These are phyloP conservation scores for Penicillium paxilli DNA, from an alignment of 495 filamentous ascomycete genomes.

Conservation along the genomic window DNA sequence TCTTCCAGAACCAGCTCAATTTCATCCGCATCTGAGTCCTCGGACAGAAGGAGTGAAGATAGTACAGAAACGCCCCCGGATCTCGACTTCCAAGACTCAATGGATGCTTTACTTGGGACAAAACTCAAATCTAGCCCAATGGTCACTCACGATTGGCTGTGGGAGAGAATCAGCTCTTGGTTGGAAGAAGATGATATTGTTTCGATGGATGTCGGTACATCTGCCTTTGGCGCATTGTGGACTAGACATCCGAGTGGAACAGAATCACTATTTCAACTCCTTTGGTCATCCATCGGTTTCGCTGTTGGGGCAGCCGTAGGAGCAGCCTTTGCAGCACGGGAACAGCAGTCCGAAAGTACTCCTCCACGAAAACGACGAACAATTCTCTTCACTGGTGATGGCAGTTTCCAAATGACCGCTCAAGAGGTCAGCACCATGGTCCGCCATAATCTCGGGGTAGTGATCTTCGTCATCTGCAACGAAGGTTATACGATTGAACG, in stretches of 20 bases:
- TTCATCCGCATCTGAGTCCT: background rate
- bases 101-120: background rate
- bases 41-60: background rate
- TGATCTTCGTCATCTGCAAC: conserved; percentile 75
- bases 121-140: background rate
- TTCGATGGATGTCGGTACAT: conserved; percentile 9
- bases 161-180: conserved; percentile 11
- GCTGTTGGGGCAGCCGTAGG: conserved; percentile 13
- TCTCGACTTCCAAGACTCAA: background rate
- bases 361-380: conserved; percentile 15
- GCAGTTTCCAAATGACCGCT: conserved; percentile 72
- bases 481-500: conserved; percentile 74
- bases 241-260: conserved; percentile 3
- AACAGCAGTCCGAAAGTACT: conserved; percentile 34
- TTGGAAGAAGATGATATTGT: conserved; percentile 15
- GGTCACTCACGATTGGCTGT: conserved; percentile 9
- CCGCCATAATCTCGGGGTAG: conserved; percentile 61
- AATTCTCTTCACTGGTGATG: conserved; percentile 77
- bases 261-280: conserved; percentile 4
- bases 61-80: background rate
- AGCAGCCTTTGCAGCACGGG: conserved; percentile 8
- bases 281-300: conserved; percentile 15
- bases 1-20: background rate
- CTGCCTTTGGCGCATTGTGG: conserved; percentile 6
- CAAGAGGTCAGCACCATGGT: conserved; percentile 80